A percentile compares a stretch with the other conserved stretches of the same genome.
Evolutionary conservation across 441 rosid genomes (phyloP).

Genomic region (Geranium incanum): DNA sequence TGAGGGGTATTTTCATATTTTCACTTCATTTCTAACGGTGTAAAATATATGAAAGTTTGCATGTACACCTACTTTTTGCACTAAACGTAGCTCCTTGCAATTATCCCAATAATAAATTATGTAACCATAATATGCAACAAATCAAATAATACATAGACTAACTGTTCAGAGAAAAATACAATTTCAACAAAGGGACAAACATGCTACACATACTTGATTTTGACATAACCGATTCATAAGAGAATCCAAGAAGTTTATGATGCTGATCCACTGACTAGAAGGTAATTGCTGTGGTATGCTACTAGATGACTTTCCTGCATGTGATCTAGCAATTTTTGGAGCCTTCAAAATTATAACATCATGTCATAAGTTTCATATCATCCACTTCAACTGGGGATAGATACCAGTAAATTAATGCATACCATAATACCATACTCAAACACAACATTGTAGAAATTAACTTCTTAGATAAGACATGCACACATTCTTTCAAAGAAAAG

Average conservation of each 20-base stretch:
- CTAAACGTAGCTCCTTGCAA: no score
- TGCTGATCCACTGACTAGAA: conserved; percentile 85
- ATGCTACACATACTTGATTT: conserved; percentile 62
- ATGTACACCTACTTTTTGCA: no score
- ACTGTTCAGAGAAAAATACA: conserved; percentile 2
- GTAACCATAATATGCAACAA: neutral
- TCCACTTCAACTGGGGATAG: neutral
- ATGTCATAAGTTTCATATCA: neutral
- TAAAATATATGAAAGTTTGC: no score
- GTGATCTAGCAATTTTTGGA: conserved; percentile 67
- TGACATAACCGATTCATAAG: conserved; percentile 64
- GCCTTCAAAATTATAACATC: conserved; percentile 38
- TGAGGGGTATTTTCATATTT: no score
- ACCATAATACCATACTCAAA: neutral
- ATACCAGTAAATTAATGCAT: neutral
- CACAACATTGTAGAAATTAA: neutral
- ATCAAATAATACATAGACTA: neutral
- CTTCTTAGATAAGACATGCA: neutral
- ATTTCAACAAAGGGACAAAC: conserved; percentile 11
- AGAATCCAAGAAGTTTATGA: conserved; percentile 86
- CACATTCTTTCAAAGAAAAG: neutral
- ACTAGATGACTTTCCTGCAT: conserved; percentile 69
- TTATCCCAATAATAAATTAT: neutral
- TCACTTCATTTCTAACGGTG: no score
- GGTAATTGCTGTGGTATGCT: conserved; percentile 51